Evolutionary conservation across 2,329 filamentous ascomycete genomes (phyloP).

Genomic region (Chrysoporthe austroafricana): DNA sequence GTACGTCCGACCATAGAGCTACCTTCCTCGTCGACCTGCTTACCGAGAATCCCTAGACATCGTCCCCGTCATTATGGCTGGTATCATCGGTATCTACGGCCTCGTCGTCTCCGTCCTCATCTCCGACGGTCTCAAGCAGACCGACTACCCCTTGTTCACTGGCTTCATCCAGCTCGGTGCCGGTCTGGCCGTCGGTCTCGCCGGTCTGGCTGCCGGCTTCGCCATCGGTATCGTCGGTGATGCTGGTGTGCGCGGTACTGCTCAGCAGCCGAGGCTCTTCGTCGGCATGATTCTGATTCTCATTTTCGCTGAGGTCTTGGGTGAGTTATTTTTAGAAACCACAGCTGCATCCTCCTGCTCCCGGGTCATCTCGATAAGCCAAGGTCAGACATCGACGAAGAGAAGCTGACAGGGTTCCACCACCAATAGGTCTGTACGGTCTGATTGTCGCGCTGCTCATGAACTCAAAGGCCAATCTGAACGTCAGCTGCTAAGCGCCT

Average conservation of each 20-base stretch:
- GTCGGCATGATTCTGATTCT: constrained; percentile 99
- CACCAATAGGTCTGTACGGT: constrained; percentile 84
- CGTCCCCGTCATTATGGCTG: constrained; percentile 99
- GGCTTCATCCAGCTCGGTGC: constrained; percentile 86
- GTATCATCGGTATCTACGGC: constrained; percentile 99
- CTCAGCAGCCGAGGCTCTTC: constrained; percentile 83
- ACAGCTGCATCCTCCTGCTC: not conserved
- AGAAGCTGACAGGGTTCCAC: constrained; percentile 9
- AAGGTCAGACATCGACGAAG: not conserved
- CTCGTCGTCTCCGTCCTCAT: constrained; percentile 87
- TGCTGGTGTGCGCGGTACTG: constrained; percentile 84
- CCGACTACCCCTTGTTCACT: constrained; percentile 71
- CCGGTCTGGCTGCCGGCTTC: constrained; percentile 83
- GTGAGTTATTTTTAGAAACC: constrained; percentile 52
- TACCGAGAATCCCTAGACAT: constrained; percentile 68
- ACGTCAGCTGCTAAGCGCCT: constrained; percentile 61
- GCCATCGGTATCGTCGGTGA: constrained; percentile 89
- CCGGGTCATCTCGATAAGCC: constrained; percentile 8
- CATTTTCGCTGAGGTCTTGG: constrained; percentile 99
- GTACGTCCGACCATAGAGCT: constrained; percentile 59
- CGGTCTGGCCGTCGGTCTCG: constrained; percentile 79
- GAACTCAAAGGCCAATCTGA: constrained; percentile 87
- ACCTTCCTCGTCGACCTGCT: constrained; percentile 24
- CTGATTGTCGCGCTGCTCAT: constrained; percentile 98
- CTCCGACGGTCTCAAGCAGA: constrained; percentile 76